A percentile compares a stretch with the other conserved stretches of the same genome.
Evolutionary conservation across 2,329 filamentous ascomycete genomes (phyloP).

Genomic region (Teratosphaeria viscida): DNA sequence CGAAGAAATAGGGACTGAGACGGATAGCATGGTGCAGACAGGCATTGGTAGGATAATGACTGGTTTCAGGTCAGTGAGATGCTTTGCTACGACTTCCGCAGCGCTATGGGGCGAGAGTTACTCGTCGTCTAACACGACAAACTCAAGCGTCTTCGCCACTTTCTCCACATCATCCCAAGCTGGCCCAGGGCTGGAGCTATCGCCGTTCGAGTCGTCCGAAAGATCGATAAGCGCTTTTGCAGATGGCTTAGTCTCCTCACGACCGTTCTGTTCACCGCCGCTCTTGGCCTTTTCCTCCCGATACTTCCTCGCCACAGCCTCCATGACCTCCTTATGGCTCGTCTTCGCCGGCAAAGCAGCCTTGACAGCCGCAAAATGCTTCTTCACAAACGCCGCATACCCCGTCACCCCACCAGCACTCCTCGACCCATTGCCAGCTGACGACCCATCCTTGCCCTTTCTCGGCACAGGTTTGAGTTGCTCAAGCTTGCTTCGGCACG

Average conservation of each 20-base stretch:
- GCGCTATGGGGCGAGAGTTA: background rate
- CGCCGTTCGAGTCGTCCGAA: background rate
- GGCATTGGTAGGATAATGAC: too few relatives aligned
- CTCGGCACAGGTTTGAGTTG: slow-evolving; percentile 74
- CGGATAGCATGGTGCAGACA: too few relatives aligned
- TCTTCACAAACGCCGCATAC: slow-evolving; percentile 52
- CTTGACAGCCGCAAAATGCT: slow-evolving; percentile 54
- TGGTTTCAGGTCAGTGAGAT: too few relatives aligned
- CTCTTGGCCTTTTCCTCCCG: slow-evolving; percentile 35
- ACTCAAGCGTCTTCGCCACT: background rate
- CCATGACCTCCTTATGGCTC: slow-evolving; percentile 60
- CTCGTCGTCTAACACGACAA: background rate
- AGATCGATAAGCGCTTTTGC: background rate
- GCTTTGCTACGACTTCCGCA: too few relatives aligned
- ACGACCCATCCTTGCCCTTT: slow-evolving; percentile 3
- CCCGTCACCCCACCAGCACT: slow-evolving; percentile 30
- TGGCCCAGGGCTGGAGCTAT: background rate
- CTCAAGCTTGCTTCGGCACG: slow-evolving; percentile 56
- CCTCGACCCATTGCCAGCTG: slow-evolving; percentile 2
- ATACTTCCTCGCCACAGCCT: slow-evolving; percentile 53
- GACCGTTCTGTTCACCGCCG: background rate
- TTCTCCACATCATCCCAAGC: background rate
- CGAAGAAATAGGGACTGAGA: too few relatives aligned
- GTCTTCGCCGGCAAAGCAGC: slow-evolving; percentile 43
- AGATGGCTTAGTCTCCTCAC: background rate